Conservation (phyloP, 345 rosid genomes). For the Erucastrum elatum region DNA sequence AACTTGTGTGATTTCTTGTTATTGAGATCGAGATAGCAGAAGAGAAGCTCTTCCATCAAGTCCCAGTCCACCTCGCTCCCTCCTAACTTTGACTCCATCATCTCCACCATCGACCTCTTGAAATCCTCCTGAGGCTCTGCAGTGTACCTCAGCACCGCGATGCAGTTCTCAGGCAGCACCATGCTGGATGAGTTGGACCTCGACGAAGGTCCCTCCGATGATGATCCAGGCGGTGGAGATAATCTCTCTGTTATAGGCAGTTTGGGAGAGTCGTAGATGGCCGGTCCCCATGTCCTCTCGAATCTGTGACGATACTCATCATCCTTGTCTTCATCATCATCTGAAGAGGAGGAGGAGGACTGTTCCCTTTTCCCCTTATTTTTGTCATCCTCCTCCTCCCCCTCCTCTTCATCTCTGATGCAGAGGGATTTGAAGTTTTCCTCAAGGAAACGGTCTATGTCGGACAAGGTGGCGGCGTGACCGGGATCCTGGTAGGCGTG, state of each 20-base stretch:
- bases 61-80: slow-evolving; percentile 64
- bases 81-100: slow-evolving; percentile 58
- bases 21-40: slow-evolving; percentile 70
- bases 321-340: slow-evolving; percentile 11
- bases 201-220: slow-evolving; percentile 39
- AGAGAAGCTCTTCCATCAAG: slow-evolving; percentile 75
- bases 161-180: slow-evolving; percentile 54
- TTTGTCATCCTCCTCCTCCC: slow-evolving; percentile 3
- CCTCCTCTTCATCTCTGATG: slow-evolving; percentile 40
- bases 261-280: slow-evolving; percentile 34
- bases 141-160: slow-evolving; percentile 55
- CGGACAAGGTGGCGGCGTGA: slow-evolving; percentile 69
- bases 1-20: slow-evolving; percentile 68
- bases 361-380: slow-evolving; percentile 14
- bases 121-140: slow-evolving; percentile 63
- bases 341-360: background rate
- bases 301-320: slow-evolving; percentile 27
- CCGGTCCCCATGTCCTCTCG: slow-evolving; percentile 35
- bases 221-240: slow-evolving; percentile 49
- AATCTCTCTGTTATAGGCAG: slow-evolving; percentile 9
- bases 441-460: slow-evolving; percentile 73
- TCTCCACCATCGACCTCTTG: slow-evolving; percentile 69
- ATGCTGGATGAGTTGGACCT: slow-evolving; percentile 31
- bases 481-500: slow-evolving; percentile 7
- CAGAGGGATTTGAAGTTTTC: slow-evolving; percentile 87